Evolutionary conservation across 2,329 filamentous ascomycete species (phyloP).

Genomic region (Talaromyces piceae): DNA sequence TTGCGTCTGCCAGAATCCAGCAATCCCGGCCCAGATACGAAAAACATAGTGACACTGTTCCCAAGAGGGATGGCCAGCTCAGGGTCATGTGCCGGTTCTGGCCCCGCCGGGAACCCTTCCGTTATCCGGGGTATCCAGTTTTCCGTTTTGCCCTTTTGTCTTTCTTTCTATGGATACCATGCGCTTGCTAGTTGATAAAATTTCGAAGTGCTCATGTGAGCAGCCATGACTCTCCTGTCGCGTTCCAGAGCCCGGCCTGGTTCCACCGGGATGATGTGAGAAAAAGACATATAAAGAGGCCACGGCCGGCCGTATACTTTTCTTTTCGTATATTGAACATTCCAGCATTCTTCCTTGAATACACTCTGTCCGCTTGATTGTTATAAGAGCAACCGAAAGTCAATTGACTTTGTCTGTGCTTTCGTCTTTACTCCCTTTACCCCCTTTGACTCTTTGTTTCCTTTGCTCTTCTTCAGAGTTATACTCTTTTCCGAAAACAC

Average conservation of each 20-base stretch:
- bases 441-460: neutral
- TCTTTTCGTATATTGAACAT: too few relatives aligned
- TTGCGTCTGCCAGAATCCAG: too few relatives aligned
- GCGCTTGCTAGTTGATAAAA: neutral
- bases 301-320: neutral
- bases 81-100: slow-evolving; percentile 6
- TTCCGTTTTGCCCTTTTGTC: neutral
- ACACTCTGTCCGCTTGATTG: too few relatives aligned
- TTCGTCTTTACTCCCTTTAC: neutral
- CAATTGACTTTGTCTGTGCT: neutral
- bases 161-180: neutral
- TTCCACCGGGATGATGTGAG: neutral
- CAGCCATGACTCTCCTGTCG: neutral
- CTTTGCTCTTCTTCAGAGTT: neutral
- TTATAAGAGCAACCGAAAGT: neutral
- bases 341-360: neutral
- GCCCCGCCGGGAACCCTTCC: neutral
- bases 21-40: too few relatives aligned
- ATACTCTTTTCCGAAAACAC: too few relatives aligned
- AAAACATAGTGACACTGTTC: too few relatives aligned
- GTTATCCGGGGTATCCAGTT: slow-evolving; percentile 6
- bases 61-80: too few relatives aligned
- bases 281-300: slow-evolving; percentile 3
- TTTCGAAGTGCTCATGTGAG: slow-evolving; percentile 9
- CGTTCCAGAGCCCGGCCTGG: neutral